phyloP scores from a whole-genome alignment of 352 stramenopile species.

The Globisporangium barbulae region DNA sequence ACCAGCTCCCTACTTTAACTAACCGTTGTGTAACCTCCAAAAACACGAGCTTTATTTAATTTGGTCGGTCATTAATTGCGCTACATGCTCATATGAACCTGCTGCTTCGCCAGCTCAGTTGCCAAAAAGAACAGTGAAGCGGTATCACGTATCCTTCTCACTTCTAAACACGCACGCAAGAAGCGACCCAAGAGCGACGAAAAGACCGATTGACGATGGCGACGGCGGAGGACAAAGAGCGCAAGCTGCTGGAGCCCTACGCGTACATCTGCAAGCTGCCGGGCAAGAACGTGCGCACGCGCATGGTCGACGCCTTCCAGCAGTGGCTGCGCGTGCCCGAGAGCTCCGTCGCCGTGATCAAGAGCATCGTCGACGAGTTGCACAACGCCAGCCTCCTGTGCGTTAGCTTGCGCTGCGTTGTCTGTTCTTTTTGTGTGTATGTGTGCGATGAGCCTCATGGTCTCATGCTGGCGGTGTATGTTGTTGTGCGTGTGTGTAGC shows the following conservation, averaged over 20 bases:
- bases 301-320: conserved; percentile 90
- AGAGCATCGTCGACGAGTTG: conserved; percentile 93
- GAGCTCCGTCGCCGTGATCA: conserved; percentile 74
- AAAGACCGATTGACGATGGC: conserved; percentile 21
- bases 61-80: no score
- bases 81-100: not conserved
- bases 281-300: conserved; percentile 87
- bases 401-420: conserved; percentile 11
- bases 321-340: conserved; percentile 63
- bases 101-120: not conserved
- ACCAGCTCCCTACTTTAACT: not conserved
- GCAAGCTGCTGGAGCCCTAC: conserved; percentile 83
- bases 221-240: conserved; percentile 29
- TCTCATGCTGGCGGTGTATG: not conserved
- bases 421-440: not conserved
- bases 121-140: conserved; percentile 5
- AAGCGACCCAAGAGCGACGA: conserved; percentile 12
- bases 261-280: conserved; percentile 83
- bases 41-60: not conserved
- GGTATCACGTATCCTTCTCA: not conserved
- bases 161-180: not conserved
- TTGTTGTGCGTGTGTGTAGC: conserved; percentile 18
- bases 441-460: not conserved
- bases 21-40: not conserved
- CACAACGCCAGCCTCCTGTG: conserved; percentile 95